Evolutionary conservation across 148 eudicot genomes (phyloP), one percentile per base, ranked within the genome.

Genomic region (Mesembryanthemum crystallinum): DNA sequence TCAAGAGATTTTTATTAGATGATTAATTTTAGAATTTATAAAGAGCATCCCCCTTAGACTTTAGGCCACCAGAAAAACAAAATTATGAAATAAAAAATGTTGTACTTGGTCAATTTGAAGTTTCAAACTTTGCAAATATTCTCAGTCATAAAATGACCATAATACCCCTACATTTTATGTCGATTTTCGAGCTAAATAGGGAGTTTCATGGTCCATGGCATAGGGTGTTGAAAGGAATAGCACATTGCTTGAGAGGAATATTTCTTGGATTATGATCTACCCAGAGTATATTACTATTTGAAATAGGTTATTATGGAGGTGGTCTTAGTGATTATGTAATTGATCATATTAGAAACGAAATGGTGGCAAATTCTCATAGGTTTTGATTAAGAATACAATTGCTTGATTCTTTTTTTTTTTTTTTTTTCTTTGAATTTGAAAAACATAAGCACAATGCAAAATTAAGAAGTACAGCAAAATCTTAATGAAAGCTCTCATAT

Each of bases 91-190:
- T n/a, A n/a, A n/a, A n/a, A 12, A 23, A 49, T 67, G 66, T 72
- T 78, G 42, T 32, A 49, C 33, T 43, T 64, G 49, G 69, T 75
- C 78, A 69, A 75, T n/a, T n/a, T n/a, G n/a, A n/a, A n/a, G n/a
- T 27, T 62, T 63, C 42, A 24, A 75, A 68, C 55, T 74, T 69
- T 80, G 74, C 62, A 74, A 69, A 29, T 62, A 64, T 29, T 73
- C 77, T 78, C 57, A n/a, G 64, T 4, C 23, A 8, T n/a, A 14
- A 65, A 73, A 78, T 65, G 17, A 67, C 62, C 67, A 30, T 69
- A 18, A 30, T 51, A 18, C n/a, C 47, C 54, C 27, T 35, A 27
- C 32, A 69, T 20, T 39, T 3, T 76, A 29, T 15, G 67, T 68
- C 47, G 67, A 76, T 24, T 28, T 58, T 20, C 13, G 37, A 43